Conservation (phyloP, 2,329 filamentous ascomycete species). For the Talaromyces sp. region DNA sequence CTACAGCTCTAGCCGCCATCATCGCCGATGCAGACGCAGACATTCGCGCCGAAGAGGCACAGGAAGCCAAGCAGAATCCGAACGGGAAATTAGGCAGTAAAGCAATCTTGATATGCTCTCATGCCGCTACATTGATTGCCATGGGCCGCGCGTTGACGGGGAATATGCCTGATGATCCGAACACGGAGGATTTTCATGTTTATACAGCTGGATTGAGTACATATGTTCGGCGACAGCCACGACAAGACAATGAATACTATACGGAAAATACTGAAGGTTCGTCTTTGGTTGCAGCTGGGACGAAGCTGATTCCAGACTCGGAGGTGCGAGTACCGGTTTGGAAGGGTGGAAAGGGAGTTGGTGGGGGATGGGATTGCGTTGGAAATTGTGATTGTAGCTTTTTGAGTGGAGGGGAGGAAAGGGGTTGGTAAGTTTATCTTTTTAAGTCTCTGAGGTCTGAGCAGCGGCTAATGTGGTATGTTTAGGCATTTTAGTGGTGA, state of each 20-base stretch:
- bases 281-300: slow-evolving; percentile 28
- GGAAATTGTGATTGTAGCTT: slow-evolving; percentile 83
- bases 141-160: slow-evolving; percentile 80
- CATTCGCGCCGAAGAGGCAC: slow-evolving; percentile 34
- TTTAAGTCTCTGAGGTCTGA: slow-evolving; percentile 12
- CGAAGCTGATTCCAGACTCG: slow-evolving; percentile 25
- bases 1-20: slow-evolving; percentile 64
- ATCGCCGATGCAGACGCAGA: slow-evolving; percentile 67
- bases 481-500: slow-evolving; percentile 46
- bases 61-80: slow-evolving; percentile 23
- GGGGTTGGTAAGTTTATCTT: slow-evolving; percentile 68
- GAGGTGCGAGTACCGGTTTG: slow-evolving; percentile 43
- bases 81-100: slow-evolving; percentile 43
- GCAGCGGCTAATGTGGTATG: background rate
- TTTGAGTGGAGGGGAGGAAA: slow-evolving; percentile 72
- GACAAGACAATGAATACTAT: background rate
- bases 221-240: slow-evolving; percentile 51
- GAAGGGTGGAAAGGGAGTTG: slow-evolving; percentile 59
- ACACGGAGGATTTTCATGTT: slow-evolving; percentile 75
- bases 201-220: slow-evolving; percentile 78
- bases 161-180: slow-evolving; percentile 64
- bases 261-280: slow-evolving; percentile 20
- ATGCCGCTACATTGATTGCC: slow-evolving; percentile 85
- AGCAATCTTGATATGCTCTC: slow-evolving; percentile 76
- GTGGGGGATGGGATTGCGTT: slow-evolving; percentile 75